Conservation (phyloP, 2,329 filamentous ascomycete species). For the Monosporascus sp. region DNA sequence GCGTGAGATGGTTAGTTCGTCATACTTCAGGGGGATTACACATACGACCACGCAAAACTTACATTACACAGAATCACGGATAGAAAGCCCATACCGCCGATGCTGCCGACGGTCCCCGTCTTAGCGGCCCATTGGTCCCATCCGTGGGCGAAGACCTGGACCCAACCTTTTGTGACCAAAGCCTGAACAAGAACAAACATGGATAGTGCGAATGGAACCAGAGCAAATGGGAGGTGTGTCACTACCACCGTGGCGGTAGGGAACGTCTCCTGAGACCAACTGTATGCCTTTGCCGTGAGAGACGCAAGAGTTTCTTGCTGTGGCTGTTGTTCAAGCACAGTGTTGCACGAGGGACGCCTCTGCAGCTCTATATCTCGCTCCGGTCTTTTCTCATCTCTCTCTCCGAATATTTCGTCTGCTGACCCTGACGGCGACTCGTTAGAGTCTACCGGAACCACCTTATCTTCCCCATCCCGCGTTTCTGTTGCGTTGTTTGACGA, state of each 20-base stretch:
- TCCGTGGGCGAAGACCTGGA: constrained; percentile 65
- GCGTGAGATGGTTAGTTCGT: neutral
- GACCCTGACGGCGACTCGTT: constrained; percentile 4
- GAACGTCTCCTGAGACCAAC: constrained; percentile 65
- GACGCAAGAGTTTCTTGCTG: constrained; percentile 48
- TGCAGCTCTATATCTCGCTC: constrained; percentile 11
- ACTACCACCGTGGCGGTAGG: constrained; percentile 63
- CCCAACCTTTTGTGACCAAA: constrained; percentile 69
- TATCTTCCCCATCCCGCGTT: constrained; percentile 4
- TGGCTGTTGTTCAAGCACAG: constrained; percentile 1
- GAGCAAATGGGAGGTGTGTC: constrained; percentile 59
- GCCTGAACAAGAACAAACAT: constrained; percentile 74
- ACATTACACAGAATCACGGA: constrained; percentile 69
- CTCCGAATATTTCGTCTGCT: constrained; percentile 1
- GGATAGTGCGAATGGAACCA: constrained; percentile 65
- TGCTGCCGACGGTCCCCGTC: constrained; percentile 62
- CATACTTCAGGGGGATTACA: constrained; percentile 9
- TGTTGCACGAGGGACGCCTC: constrained; percentile 5
- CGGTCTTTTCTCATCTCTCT: constrained; percentile 8
- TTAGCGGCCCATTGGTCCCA: constrained; percentile 69
- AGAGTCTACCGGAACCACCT: neutral
- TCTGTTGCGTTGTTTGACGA: neutral
- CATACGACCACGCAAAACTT: constrained; percentile 28
- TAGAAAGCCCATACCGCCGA: constrained; percentile 69
- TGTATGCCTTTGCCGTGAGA: constrained; percentile 36